Conservation (phyloP, 306 rosid genomes). For the Lathyrus aphaca region DNA sequence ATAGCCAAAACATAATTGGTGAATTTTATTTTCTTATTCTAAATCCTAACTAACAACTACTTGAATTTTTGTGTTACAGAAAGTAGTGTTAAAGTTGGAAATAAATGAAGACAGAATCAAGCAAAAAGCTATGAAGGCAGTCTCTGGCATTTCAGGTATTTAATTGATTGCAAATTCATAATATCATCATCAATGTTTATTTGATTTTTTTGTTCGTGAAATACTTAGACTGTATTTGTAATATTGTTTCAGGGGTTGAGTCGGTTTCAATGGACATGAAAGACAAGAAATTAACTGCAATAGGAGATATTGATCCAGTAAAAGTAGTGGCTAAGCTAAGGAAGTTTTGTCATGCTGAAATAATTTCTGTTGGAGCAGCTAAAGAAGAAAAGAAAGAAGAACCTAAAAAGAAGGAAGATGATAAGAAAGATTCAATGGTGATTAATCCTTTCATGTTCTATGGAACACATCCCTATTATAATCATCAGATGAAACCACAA, state of each 20-base stretch:
- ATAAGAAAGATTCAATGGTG: not conserved
- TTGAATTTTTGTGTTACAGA: constrained; percentile 46
- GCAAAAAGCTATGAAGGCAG: constrained; percentile 60
- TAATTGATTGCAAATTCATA: no score
- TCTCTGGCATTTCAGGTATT: constrained; percentile 68
- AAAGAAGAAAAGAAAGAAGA: constrained; percentile 62
- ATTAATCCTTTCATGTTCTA: constrained; percentile 9
- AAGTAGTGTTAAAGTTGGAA: constrained; percentile 58
- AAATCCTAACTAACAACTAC: not conserved
- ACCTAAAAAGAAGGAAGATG: constrained; percentile 9
- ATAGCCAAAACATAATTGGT: no score
- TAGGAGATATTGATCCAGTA: constrained; percentile 63
- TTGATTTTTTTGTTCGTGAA: no score
- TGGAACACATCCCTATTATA: constrained; percentile 9
- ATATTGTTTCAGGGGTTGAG: constrained; percentile 46
- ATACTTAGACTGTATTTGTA: constrained; percentile 18
- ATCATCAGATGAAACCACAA: constrained; percentile 4
- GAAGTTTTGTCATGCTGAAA: constrained; percentile 47
- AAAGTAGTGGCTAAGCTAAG: constrained; percentile 51
- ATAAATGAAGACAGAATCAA: constrained; percentile 49
- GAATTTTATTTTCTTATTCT: not conserved
- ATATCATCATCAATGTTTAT: no score
- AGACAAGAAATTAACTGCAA: constrained; percentile 60
- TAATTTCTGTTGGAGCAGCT: constrained; percentile 56
- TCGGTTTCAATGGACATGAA: constrained; percentile 66